Conservation (phyloP, 2,329 filamentous ascomycete genomes). For the Claviceps africana region DNA sequence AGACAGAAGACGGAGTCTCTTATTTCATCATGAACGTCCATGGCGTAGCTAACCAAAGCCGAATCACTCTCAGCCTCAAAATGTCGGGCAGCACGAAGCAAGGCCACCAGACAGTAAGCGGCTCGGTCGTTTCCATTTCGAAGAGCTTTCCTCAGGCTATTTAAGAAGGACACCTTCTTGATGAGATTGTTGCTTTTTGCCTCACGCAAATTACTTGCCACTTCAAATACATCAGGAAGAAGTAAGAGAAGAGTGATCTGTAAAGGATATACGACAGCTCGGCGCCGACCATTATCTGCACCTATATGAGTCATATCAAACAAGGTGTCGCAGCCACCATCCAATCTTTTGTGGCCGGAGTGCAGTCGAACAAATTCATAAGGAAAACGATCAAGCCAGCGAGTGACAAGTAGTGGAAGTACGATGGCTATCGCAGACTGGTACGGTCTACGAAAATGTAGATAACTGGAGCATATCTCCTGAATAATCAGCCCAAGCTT, state of each 20-base stretch:
- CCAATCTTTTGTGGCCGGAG: constrained; percentile 44
- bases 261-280: constrained; percentile 44
- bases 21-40: constrained; percentile 57
- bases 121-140: constrained; percentile 53
- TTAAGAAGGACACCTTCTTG: constrained; percentile 53
- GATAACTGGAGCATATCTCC: constrained; percentile 52
- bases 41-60: constrained; percentile 49
- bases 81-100: constrained; percentile 49
- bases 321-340: constrained; percentile 50
- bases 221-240: constrained; percentile 55
- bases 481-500: constrained; percentile 50
- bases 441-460: constrained; percentile 49
- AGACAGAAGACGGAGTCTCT: constrained; percentile 50
- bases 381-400: constrained; percentile 53
- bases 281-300: constrained; percentile 41
- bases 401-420: constrained; percentile 46
- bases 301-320: constrained; percentile 56
- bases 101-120: constrained; percentile 48
- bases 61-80: constrained; percentile 50
- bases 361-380: constrained; percentile 52
- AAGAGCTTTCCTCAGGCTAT: constrained; percentile 47
- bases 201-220: constrained; percentile 53
- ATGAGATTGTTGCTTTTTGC: constrained; percentile 46
- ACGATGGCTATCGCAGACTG: constrained; percentile 51
- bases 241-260: constrained; percentile 50